These are phyloP conservation scores for Saccharomyces pastorianus DNA, from an alignment of 1,139 yeast genomes.

Conservation along the genomic window DNA sequence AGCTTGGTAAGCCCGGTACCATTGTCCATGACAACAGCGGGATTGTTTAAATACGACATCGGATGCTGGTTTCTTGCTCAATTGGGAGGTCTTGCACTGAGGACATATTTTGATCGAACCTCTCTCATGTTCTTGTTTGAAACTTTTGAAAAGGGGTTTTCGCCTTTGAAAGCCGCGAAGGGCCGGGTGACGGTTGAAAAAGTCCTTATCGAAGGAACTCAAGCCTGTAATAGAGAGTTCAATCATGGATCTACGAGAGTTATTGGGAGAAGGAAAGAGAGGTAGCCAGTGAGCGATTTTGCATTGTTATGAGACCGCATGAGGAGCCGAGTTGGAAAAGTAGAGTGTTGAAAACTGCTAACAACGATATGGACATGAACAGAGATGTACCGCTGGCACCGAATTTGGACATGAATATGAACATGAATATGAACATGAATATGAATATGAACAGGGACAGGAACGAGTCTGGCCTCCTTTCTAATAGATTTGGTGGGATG, in stretches of 20 bases:
- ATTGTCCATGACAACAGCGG: constrained; percentile 87
- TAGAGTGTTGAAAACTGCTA: not conserved
- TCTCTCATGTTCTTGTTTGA: not conserved
- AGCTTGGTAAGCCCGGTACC: constrained; percentile 97
- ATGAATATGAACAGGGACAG: not conserved
- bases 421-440: not conserved
- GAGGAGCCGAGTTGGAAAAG: not conserved
- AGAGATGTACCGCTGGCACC: not conserved
- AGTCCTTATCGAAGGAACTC: not conserved
- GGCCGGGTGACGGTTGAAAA: not conserved
- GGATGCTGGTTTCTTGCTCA: not conserved
- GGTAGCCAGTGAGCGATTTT: not conserved
- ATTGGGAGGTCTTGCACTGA: not conserved
- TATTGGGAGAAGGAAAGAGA: not conserved
- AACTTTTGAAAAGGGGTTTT: constrained; percentile 1
- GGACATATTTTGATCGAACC: not conserved
- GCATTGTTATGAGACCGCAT: not conserved
- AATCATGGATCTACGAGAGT: not conserved
- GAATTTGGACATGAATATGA: not conserved
- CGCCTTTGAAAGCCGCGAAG: not conserved
- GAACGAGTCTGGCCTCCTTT: not conserved
- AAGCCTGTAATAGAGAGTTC: no score
- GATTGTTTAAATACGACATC: constrained; percentile 51
- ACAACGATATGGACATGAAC: not conserved
- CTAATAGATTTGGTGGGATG: not conserved